Evolutionary conservation across 352 stramenopile species (phyloP), one percentile per base, ranked within the genome.

Genomic region (Thraustochytrium aureum): DNA sequence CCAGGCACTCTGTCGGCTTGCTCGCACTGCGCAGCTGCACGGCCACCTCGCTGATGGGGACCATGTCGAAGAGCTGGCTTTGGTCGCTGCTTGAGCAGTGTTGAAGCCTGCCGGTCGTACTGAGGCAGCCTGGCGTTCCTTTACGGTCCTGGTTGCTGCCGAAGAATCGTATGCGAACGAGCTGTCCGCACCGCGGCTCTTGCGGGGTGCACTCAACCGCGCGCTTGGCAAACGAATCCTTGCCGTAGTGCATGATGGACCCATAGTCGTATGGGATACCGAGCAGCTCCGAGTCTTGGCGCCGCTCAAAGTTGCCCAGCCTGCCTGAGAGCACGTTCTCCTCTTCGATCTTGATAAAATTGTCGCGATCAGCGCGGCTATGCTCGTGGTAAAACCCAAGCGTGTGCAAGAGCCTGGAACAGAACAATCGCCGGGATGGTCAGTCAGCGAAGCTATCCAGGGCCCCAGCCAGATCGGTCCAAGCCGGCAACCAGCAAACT

Each of bases 161-260:
- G 47, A 56, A 17, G 26, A 56, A 56, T 17, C 47, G 47, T 22
- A 56, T 17, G 47, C 47, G 47, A 56, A 26, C 47, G 47, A 22
- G 26, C 47, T 56, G 47, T 22, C 26, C 26, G 26, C 47, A 56
- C 17, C 26, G 26, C 47, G 47, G 17, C 47, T 17, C 26, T 17
- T 17, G 17, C 47, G 26, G 26, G 17, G 47, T 56, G 47, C 47
- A 56, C 17, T 56, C 47, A 26, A 56, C 47, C 17, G 17, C 47
- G 17, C 17, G 47, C 26, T 56, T 56, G 17, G 47, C 47, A 56
- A 56, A 56, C 17, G 17, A 22, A 56, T 17, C 26, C 17, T 17
- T 22, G 17, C 47, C 47, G 69, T 79, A 79, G 41, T 79, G 69
- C 69, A 79, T 79, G 32, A 79, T 33, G 20, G 50, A 73, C 4